Evolutionary conservation across 345 rosid genomes (phyloP), one percentile per base, ranked within the genome.

Genomic region (Linum usitatissimum): DNA sequence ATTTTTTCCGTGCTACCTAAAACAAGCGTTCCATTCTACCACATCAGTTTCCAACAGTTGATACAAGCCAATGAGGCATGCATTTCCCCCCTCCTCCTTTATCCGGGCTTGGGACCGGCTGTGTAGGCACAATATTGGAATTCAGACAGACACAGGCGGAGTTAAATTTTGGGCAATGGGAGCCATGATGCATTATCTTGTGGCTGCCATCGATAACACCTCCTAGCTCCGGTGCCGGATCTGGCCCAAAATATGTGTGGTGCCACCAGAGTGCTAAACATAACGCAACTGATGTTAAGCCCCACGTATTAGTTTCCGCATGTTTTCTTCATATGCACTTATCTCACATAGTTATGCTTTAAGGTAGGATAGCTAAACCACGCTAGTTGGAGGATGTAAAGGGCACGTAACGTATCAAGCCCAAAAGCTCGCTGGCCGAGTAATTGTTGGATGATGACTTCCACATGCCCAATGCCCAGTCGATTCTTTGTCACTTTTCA

Each of bases 51-150:
- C 53, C n/a, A 70, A 34, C 38, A 23, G 28, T 23, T 23, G 28
- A 2, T 23, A 23, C 28, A 0, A 23, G 28, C 28, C 28, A 23
- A 23, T 23, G 28, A 23, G 38, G 6, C 38, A 34, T 34, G 8
- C 5, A 34, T 34, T 23, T 23, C 28, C 38, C 38, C 84, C 84
- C 83, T 80, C 87, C 87, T 83, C 87, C 84, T 80, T 78, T 73
- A 65, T 65, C 84, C 81, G 83, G 87, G 83, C 81, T 83, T 83
- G 87, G 81, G 84, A 83, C 84, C 84, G 81, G 84, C 87, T 80
- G 84, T 74, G 80, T 34, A 34, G 5, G 4, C 34, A 8, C 14
- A 55, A n/a, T 63, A 17, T 21, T 49, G 18, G 17, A 30, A 34
- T 23, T 15, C 23, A 58, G 21, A 61, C 55, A 18, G 20, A 69